These are phyloP conservation scores for Hirsutella thompsonii DNA, from an alignment of 2,329 filamentous ascomycete genomes.

Conservation along the genomic window DNA sequence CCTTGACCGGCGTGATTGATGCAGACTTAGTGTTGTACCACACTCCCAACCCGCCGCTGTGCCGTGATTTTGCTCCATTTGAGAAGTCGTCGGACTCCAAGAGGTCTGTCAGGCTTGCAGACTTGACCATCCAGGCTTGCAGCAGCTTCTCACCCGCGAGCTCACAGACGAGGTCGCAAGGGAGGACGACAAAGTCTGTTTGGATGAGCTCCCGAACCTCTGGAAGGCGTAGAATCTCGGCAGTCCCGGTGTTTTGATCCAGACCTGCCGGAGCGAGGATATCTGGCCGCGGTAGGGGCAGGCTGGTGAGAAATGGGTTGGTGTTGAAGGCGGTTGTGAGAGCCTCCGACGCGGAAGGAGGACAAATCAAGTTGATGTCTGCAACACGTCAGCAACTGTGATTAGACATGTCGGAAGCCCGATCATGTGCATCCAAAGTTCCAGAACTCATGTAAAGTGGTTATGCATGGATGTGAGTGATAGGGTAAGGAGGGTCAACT, in stretches of 20 bases:
- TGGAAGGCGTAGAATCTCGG: conserved; percentile 72
- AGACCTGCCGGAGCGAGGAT: conserved; percentile 65
- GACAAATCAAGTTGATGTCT: conserved; percentile 53
- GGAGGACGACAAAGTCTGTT: conserved; percentile 78
- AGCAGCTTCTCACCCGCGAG: conserved; percentile 70
- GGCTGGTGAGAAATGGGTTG: conserved; percentile 62
- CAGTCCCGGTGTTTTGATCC: conserved; percentile 77
- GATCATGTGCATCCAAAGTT: not conserved
- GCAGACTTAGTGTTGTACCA: conserved; percentile 80
- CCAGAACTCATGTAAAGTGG: not conserved
- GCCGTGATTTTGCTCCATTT: conserved; percentile 23
- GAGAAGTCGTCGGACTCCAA: conserved; percentile 33
- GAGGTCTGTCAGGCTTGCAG: conserved; percentile 53
- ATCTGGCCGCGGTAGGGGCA: conserved; percentile 61
- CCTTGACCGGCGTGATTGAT: conserved; percentile 61
- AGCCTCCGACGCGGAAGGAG: conserved; percentile 50
- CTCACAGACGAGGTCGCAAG: conserved; percentile 89
- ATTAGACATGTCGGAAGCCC: not conserved
- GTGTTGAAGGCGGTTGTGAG: conserved; percentile 61
- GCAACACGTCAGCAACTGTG: conserved; percentile 9
- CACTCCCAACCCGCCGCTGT: conserved; percentile 72
- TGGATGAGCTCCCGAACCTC: conserved; percentile 70
- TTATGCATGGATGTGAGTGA: not conserved
- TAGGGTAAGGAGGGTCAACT: conserved; percentile 13
- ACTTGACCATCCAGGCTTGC: conserved; percentile 84